Evolutionary conservation across 129 eudicot species (phyloP).

Genomic region (Centrapalus pauciflorus): DNA sequence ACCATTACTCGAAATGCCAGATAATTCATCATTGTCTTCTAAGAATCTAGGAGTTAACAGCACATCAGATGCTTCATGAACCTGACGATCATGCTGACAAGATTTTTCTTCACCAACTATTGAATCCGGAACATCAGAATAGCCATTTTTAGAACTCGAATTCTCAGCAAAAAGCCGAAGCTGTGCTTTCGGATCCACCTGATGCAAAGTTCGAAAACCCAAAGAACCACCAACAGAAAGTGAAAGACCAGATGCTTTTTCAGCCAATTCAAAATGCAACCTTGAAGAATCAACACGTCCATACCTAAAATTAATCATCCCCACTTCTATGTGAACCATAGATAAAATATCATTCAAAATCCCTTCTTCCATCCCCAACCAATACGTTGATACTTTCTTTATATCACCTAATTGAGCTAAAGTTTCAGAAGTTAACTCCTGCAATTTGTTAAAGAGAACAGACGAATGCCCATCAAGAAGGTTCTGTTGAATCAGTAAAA

Average conservation of each 20-base stretch:
- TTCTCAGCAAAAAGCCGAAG: slow-evolving; percentile 49
- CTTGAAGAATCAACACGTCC: slow-evolving; percentile 74
- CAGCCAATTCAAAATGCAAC: slow-evolving; percentile 56
- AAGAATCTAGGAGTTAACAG: slow-evolving; percentile 68
- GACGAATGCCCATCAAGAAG: slow-evolving; percentile 75
- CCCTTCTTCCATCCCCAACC: slow-evolving; percentile 47
- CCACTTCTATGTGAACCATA: slow-evolving; percentile 66
- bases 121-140: slow-evolving; percentile 2
- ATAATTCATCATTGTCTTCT: slow-evolving; percentile 25
- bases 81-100: slow-evolving; percentile 26
- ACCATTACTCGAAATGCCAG: slow-evolving; percentile 14
- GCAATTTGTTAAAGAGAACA: slow-evolving; percentile 50
- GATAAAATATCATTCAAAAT: slow-evolving; percentile 47
- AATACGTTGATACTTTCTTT: slow-evolving; percentile 48
- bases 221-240: slow-evolving; percentile 73
- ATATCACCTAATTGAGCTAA: slow-evolving; percentile 43
- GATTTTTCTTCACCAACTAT: slow-evolving; percentile 5
- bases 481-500: slow-evolving; percentile 61
- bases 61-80: slow-evolving; percentile 68
- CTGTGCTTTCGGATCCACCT: slow-evolving; percentile 88
- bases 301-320: slow-evolving; percentile 60
- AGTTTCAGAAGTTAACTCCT: slow-evolving; percentile 51
- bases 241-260: slow-evolving; percentile 41
- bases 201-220: slow-evolving; percentile 80
- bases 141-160: slow-evolving; percentile 8